Conservation (phyloP, 2,329 filamentous ascomycete genomes). For the Lachnellula arida region DNA sequence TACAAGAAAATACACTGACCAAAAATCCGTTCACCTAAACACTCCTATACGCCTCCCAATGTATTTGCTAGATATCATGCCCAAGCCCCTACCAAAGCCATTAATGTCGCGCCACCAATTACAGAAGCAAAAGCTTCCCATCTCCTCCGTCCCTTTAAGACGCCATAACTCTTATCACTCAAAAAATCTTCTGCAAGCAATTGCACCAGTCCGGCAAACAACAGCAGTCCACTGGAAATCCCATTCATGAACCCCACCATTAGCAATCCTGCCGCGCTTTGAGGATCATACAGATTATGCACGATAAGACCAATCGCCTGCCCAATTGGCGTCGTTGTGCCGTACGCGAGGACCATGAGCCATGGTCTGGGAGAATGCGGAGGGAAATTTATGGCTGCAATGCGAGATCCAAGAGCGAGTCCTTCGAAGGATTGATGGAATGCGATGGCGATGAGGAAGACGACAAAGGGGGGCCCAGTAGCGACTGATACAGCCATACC, state of each 20-base stretch:
- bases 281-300: conserved; percentile 75
- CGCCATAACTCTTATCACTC: conserved; percentile 59
- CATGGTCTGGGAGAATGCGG: conserved; percentile 67
- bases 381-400: conserved; percentile 77
- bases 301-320: conserved; percentile 77
- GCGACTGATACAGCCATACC: conserved; percentile 82
- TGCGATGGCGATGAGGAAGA: conserved; percentile 74
- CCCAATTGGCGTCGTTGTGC: conserved; percentile 72
- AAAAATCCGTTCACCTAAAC: neutral
- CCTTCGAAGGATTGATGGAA: conserved; percentile 90
- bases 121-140: conserved; percentile 59
- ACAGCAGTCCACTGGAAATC: conserved; percentile 71
- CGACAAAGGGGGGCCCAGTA: conserved; percentile 72
- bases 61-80: conserved; percentile 34
- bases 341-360: conserved; percentile 76
- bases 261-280: conserved; percentile 68
- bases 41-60: neutral
- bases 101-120: conserved; percentile 53
- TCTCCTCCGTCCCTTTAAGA: conserved; percentile 51
- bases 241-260: conserved; percentile 88
- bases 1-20: too few species aligned
- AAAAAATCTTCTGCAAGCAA: conserved; percentile 84
- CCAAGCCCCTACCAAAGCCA: conserved; percentile 65
- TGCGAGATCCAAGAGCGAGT: conserved; percentile 77
- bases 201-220: conserved; percentile 82